Evolutionary conservation across 495 filamentous ascomycete genomes (phyloP), one percentile per base, ranked within the genome.

Genomic region (Trichoderma parareesei): DNA sequence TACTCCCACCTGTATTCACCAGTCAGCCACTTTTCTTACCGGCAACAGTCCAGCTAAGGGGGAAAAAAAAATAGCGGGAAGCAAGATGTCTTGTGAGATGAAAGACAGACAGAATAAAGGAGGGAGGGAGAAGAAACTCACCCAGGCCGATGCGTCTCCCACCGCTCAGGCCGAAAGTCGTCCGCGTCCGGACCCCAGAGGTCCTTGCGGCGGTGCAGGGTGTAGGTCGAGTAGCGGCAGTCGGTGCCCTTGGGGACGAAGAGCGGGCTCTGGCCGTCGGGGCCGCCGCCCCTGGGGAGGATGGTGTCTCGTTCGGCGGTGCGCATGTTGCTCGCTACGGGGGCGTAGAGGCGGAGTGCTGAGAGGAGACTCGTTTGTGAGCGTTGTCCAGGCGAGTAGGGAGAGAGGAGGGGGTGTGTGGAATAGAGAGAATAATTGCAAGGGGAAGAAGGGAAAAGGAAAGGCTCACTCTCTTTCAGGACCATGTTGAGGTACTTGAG

Each of bases 311-410:
- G 69, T n/a, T 77, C 57, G 10, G 87, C 84, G 55, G 70, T 67
- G 59, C 87, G 79, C 48, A 68, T 69, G 67, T 90, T 90, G 60
- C 79, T 67, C 0, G 85, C 81, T 0, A 88, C 81, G 0, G 82
- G 72, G 0, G 88, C 86, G 70, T 82, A 85, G 7, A 90, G 76
- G 5, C 87, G 81, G 2, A 84, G 65, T 3, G 76, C 73, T 72
- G n/a, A 64, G n/a, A 48, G 44, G 11, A n/a, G 27, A 27, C 27
- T 27, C 27, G 27, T 27, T 27, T 27, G 27, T 27, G 27, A 27
- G 27, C 27, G 27, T 27, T 27, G 27, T 27, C 2, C 27, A 27
- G 27, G 27, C 27, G 27, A 27, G 27, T 27, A 27, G 27, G 27
- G 27, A 2, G 27, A 27, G 27, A 27, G 27, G 2, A 2, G 27